These are phyloP conservation scores for Sphaerulina vaccinii DNA, from an alignment of 2,329 filamentous ascomycete species.

Conservation along the genomic window DNA sequence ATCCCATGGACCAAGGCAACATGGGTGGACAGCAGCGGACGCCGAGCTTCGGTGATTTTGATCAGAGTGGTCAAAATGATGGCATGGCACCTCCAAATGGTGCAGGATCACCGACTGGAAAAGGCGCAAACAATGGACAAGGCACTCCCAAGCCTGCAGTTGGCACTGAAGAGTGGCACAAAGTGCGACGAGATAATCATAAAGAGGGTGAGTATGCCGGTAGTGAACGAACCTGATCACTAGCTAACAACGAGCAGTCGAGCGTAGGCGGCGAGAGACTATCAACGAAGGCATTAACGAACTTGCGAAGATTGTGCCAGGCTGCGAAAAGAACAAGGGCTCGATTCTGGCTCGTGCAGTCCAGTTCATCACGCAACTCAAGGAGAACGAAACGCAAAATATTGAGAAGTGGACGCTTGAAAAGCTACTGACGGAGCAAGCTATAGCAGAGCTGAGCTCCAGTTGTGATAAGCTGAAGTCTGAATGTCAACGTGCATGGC, in stretches of 20 bases:
- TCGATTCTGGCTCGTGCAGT: slow-evolving; percentile 92
- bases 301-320: slow-evolving; percentile 93
- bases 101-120: slow-evolving; percentile 43
- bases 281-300: slow-evolving; percentile 99
- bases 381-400: slow-evolving; percentile 90
- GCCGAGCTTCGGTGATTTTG: slow-evolving; percentile 28
- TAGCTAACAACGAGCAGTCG: slow-evolving; percentile 60
- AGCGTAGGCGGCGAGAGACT: slow-evolving; percentile 91
- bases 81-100: slow-evolving; percentile 31
- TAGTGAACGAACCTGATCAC: background rate
- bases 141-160: slow-evolving; percentile 70
- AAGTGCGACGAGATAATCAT: slow-evolving; percentile 94
- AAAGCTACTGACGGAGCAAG: slow-evolving; percentile 85
- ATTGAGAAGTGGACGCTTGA: slow-evolving; percentile 92
- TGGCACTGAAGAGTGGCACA: slow-evolving; percentile 98
- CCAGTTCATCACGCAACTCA: slow-evolving; percentile 89
- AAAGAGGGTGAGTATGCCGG: slow-evolving; percentile 74
- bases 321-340: slow-evolving; percentile 98
- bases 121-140: slow-evolving; percentile 14
- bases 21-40: slow-evolving; percentile 21
- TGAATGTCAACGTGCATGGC: slow-evolving; percentile 74
- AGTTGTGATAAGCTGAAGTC: slow-evolving; percentile 84
- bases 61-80: slow-evolving; percentile 12
- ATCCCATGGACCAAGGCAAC: slow-evolving; percentile 23
- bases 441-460: slow-evolving; percentile 80